Evolutionary conservation across 192 early-diverging fungal species (phyloP), one percentile per base, ranked within the genome.

Genomic region (Linnemannia exigua): DNA sequence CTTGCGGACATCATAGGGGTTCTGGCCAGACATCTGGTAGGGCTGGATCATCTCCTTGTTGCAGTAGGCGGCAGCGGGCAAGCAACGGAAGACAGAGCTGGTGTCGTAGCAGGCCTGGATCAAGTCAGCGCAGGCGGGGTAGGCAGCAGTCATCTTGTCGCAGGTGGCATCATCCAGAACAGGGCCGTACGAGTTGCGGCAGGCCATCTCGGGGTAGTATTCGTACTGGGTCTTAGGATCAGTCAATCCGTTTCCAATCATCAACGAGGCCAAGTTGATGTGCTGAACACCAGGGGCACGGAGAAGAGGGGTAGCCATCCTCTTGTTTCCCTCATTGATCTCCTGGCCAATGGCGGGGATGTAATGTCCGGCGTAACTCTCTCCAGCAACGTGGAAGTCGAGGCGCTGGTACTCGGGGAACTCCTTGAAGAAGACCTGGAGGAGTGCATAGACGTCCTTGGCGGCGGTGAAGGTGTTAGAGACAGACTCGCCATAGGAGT

Each of bases 1-100:
- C 58, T 91, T 90, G 70, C 98, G 94, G 44, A 99, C 94, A 88
- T 99, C 98, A 90, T 99, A 99, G 67, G 95, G 95, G 89, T 99
- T 99, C 84, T 92, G 90, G 25, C 95, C 96, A 12, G 96, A 93
- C 84, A 92, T 90, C 87, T 95, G 94, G 90, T 95, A 97, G 5
- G 95, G 94, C 35, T 80, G 74, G 48, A 98, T 93, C 88, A 96
- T 93, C 72, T 92, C 91, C 77, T 91, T 92, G 91, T 97, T 94
- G 90, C 98, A 99, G 92, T 96, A 97, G 48, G 94, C 84, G 19
- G 90, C 87, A 25, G 95, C 94, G 46, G 97, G 97, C 38, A 96
- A 90, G 90, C 98, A 98, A 22, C 92, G 92, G 61, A 96, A 93
- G 22, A 92, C 84, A 73, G 88, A 94, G 84, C 94, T 90, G 80